A percentile compares a stretch with the other conserved stretches of the same genome.
Evolutionary conservation across 495 filamentous ascomycete species (phyloP).

Genomic region (Penicillium cinerascens): DNA sequence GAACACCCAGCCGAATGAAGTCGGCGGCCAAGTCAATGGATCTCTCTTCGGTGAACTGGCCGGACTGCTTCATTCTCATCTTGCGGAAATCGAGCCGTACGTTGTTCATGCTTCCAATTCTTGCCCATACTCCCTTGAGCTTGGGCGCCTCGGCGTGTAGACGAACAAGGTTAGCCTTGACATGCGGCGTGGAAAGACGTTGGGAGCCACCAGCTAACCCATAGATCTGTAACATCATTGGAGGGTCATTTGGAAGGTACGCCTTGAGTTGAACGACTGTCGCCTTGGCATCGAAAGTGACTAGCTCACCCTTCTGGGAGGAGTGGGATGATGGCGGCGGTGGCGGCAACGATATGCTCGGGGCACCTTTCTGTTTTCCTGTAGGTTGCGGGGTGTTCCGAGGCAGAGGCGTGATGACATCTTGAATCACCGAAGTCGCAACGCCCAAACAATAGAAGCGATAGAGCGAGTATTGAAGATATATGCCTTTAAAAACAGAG

Average conservation of each 20-base stretch:
- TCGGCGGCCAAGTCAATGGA: constrained; percentile 82
- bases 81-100: constrained; percentile 76
- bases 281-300: constrained; percentile 75
- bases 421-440: constrained; percentile 69
- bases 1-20: constrained; percentile 82
- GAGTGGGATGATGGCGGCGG: constrained; percentile 28
- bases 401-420: constrained; percentile 61
- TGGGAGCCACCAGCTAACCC: constrained; percentile 77
- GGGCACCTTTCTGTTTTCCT: constrained; percentile 9
- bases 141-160: constrained; percentile 84
- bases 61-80: constrained; percentile 62
- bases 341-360: constrained; percentile 20
- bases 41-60: constrained; percentile 63
- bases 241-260: constrained; percentile 78
- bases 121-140: constrained; percentile 76
- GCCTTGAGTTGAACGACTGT: constrained; percentile 84
- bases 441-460: constrained; percentile 88
- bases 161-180: constrained; percentile 69
- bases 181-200: constrained; percentile 76
- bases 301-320: constrained; percentile 55
- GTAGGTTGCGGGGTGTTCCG: constrained; percentile 9
- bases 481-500: constrained; percentile 71
- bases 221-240: constrained; percentile 85
- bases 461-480: constrained; percentile 88
- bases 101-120: constrained; percentile 77